Evolutionary conservation across 805 yeast genomes (phyloP).

Genomic region (Sugiyamaella valdiviana): DNA sequence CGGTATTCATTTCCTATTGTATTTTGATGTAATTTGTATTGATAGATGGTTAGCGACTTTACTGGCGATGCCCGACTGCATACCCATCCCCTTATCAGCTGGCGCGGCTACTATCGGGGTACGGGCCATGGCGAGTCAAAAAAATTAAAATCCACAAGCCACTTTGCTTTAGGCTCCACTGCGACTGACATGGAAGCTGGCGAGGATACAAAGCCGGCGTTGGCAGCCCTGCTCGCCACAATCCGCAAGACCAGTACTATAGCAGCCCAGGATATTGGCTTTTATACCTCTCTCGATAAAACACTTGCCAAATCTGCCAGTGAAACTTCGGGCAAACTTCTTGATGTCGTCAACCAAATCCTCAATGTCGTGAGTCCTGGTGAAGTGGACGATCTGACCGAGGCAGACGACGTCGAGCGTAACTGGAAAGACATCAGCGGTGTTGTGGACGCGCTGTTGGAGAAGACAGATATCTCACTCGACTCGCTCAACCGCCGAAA

Average conservation of each 20-base stretch:
- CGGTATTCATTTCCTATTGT: background rate
- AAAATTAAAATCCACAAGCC: background rate
- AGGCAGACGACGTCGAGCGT: conserved; percentile 40
- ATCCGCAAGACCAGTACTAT: conserved; percentile 64
- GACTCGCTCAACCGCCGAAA: conserved; percentile 36
- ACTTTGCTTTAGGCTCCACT: background rate
- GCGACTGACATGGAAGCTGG: conserved; percentile 6
- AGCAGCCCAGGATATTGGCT: conserved; percentile 75
- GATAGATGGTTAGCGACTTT: background rate
- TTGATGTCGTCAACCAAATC: conserved; percentile 26
- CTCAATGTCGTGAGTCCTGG: conserved; percentile 23
- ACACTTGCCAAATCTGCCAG: conserved; percentile 39
- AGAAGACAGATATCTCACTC: conserved; percentile 64
- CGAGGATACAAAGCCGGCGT: conserved; percentile 21
- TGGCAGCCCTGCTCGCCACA: conserved; percentile 48
- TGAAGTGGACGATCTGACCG: conserved; percentile 30
- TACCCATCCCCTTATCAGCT: background rate
- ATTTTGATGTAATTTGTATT: background rate
- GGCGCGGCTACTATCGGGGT: background rate
- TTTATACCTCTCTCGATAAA: conserved; percentile 57
- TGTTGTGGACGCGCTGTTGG: conserved; percentile 64
- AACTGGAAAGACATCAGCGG: conserved; percentile 61
- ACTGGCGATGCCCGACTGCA: background rate
- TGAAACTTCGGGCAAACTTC: conserved; percentile 28
- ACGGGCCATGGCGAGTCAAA: background rate